Conservation (phyloP, 23 red algal genomes). For the Cyanidium caldarium region DNA sequence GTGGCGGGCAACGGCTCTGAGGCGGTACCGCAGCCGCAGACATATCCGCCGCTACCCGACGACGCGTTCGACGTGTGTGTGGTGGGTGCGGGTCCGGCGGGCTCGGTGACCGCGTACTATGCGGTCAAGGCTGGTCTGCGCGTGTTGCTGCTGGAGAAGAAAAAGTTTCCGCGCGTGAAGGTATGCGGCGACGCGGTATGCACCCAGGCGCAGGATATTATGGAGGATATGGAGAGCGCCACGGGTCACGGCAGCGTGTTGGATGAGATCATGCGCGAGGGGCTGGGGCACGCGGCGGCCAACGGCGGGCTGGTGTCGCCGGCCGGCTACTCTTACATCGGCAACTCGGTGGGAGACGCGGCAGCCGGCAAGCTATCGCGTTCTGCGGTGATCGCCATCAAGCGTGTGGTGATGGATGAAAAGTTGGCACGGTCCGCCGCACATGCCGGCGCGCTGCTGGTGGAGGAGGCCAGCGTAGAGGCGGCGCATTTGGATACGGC, state of each 20-base stretch:
- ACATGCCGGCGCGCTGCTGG: constrained; percentile 1
- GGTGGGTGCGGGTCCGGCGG: constrained; percentile 7
- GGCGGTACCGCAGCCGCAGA: not conserved
- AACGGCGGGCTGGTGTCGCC: constrained; percentile 17
- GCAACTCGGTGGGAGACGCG: constrained; percentile 4
- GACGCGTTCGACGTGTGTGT: not conserved
- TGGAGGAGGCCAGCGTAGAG: constrained; percentile 12
- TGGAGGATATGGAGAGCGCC: constrained; percentile 13
- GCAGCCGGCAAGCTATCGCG: constrained; percentile 4
- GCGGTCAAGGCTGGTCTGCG: not conserved
- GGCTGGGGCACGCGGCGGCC: constrained; percentile 3
- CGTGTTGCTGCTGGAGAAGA: constrained; percentile 14
- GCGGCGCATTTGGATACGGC: constrained; percentile 5
- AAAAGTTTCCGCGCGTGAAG: constrained; percentile 18
- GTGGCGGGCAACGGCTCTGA: too few relatives aligned
- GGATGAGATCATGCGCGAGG: constrained; percentile 14
- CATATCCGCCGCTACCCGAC: not conserved
- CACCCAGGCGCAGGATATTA: constrained; percentile 17
- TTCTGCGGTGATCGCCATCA: constrained; percentile 15
- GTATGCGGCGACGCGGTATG: constrained; percentile 17
- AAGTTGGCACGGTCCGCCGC: constrained; percentile 7
- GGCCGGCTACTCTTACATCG: constrained; percentile 13
- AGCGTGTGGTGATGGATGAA: constrained; percentile 17
- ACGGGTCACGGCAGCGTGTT: constrained; percentile 11
- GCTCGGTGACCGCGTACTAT: constrained; percentile 18